Evolutionary conservation across 495 filamentous ascomycete genomes (phyloP).

Genomic region (Filosporella fistucella): DNA sequence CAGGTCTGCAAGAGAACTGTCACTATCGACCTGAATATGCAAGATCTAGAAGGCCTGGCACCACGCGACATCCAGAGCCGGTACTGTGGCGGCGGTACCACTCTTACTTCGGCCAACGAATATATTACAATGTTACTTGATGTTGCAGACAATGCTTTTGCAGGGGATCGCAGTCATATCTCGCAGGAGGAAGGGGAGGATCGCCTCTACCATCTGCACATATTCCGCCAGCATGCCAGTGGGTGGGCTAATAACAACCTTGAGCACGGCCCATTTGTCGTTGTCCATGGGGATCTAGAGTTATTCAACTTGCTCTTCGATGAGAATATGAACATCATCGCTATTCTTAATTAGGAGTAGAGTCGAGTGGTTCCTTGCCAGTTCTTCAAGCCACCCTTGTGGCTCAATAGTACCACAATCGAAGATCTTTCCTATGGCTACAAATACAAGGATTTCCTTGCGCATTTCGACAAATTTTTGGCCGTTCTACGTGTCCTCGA

Average conservation of each 20-base stretch:
- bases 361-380: constrained; percentile 24
- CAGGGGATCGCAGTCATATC: constrained; percentile 9
- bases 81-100: constrained; percentile 9
- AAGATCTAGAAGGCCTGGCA: constrained; percentile 23
- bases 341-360: constrained; percentile 31
- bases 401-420: constrained; percentile 16
- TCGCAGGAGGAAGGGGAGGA: constrained; percentile 15
- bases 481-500: constrained; percentile 17
- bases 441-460: constrained; percentile 4
- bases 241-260: constrained; percentile 21
- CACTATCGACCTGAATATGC: constrained; percentile 26
- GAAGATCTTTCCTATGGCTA: constrained; percentile 3
- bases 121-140: constrained; percentile 23
- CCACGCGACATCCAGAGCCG: constrained; percentile 17
- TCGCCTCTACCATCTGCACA: constrained; percentile 11
- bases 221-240: constrained; percentile 11
- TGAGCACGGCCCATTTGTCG: constrained; percentile 25
- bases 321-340: constrained; percentile 24
- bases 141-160: constrained; percentile 22
- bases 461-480: constrained; percentile 16
- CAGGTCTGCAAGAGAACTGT: constrained; percentile 21
- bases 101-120: constrained; percentile 21
- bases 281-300: constrained; percentile 27
- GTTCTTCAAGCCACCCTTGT: constrained; percentile 27
- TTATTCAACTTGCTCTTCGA: constrained; percentile 26